phyloP scores from a whole-genome alignment of 2,329 filamentous ascomycete genomes.

The Pestalotiopsis sp. region DNA sequence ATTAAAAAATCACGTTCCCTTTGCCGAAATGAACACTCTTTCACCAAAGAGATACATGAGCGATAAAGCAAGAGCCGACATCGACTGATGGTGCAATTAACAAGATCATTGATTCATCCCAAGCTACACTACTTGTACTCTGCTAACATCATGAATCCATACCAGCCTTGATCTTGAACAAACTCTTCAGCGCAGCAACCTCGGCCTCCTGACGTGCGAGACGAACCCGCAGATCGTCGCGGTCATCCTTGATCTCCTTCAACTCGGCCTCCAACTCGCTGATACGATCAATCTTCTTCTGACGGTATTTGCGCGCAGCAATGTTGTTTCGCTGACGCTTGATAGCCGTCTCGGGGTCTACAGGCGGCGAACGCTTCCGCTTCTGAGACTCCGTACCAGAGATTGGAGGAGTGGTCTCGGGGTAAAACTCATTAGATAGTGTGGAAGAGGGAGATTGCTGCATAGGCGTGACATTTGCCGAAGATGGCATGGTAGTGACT shows the following conservation, averaged over 20 bases:
- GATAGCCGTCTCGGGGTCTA: conserved; percentile 36
- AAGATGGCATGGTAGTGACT: not conserved
- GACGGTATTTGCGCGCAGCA: conserved; percentile 72
- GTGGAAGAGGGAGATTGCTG: conserved; percentile 8
- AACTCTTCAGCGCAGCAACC: conserved; percentile 59
- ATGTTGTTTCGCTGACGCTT: conserved; percentile 72
- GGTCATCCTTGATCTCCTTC: conserved; percentile 59
- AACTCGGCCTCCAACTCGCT: conserved; percentile 62
- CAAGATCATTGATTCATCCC: conserved; percentile 10
- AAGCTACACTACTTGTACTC: not conserved
- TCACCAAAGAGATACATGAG: conserved; percentile 17
- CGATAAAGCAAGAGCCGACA: conserved; percentile 33
- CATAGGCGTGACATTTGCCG: conserved; percentile 7
- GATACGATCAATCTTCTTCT: conserved; percentile 71
- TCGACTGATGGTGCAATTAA: conserved; percentile 28
- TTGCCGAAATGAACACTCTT: conserved; percentile 27
- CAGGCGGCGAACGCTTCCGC: conserved; percentile 26
- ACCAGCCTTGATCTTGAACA: conserved; percentile 39
- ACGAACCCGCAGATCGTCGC: conserved; percentile 64
- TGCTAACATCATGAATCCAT: conserved; percentile 6
- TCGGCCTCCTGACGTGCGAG: conserved; percentile 69
- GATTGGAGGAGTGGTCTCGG: conserved; percentile 5
- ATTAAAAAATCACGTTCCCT: conserved; percentile 33
- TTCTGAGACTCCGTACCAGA: conserved; percentile 15
- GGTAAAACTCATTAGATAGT: conserved; percentile 12